phyloP scores from a whole-genome alignment of 2,329 filamentous ascomycete species.

The Talaromyces sp. region DNA sequence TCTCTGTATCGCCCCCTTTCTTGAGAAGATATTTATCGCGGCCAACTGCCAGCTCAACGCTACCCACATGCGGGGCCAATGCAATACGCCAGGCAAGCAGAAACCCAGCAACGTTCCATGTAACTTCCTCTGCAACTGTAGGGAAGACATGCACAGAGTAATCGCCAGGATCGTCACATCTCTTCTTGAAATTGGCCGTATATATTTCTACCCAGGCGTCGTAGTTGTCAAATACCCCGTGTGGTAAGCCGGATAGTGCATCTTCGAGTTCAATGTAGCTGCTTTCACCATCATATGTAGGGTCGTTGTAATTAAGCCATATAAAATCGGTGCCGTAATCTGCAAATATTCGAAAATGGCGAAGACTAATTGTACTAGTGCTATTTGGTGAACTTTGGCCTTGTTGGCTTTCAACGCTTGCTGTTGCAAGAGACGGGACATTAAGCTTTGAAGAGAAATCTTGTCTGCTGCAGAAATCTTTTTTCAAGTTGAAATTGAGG shows the following conservation, averaged over 20 bases:
- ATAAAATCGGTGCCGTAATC: slow-evolving; percentile 23
- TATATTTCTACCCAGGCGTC: slow-evolving; percentile 22
- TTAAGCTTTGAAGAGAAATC: not conserved
- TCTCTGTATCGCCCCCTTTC: not conserved
- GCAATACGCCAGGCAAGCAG: slow-evolving; percentile 24
- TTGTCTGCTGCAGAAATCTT: not conserved
- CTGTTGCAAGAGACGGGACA: not conserved
- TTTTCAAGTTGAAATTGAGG: not conserved
- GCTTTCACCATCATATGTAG: slow-evolving; percentile 13
- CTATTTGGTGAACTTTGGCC: too few species aligned
- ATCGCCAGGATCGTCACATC: slow-evolving; percentile 12
- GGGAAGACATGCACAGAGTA: slow-evolving; percentile 17
- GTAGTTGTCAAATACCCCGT: slow-evolving; percentile 18
- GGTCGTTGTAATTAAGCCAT: slow-evolving; percentile 18
- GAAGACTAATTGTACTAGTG: not conserved
- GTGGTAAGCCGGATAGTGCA: slow-evolving; percentile 16
- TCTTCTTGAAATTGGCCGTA: slow-evolving; percentile 16
- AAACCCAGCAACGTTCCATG: slow-evolving; percentile 24
- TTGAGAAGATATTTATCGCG: not conserved
- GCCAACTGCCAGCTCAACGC: not conserved
- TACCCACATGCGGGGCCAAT: slow-evolving; percentile 17
- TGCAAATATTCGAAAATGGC: slow-evolving; percentile 22
- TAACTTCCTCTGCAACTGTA: slow-evolving; percentile 19
- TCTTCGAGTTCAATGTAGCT: slow-evolving; percentile 8
- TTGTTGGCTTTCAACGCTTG: too few species aligned